Conservation (phyloP, 176 grass and related monocot species). For the Paspalum vaginatum region DNA sequence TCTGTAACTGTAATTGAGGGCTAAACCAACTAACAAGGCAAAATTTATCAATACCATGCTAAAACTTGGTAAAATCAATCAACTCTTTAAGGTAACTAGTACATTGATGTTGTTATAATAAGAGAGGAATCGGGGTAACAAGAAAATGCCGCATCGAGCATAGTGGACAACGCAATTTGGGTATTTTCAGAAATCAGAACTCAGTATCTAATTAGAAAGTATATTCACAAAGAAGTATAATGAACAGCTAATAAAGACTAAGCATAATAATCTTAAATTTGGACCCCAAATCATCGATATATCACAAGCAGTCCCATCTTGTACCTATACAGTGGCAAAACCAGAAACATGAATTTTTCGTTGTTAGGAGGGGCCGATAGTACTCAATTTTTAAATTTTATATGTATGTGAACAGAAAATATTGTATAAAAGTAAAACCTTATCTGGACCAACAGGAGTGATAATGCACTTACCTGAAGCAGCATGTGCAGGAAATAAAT, state of each 20-base stretch:
- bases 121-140: background rate
- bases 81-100: background rate
- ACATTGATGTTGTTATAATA: constrained; percentile 3
- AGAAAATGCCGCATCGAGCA: background rate
- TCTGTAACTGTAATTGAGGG: background rate
- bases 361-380: no score
- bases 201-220: background rate
- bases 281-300: background rate
- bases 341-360: no score
- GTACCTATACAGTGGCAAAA: no score
- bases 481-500: constrained; percentile 95
- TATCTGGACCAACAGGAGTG: constrained; percentile 23
- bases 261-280: background rate
- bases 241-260: background rate
- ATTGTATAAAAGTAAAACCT: constrained; percentile 24
- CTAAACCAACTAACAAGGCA: constrained; percentile 12
- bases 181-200: background rate
- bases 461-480: constrained; percentile 76
- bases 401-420: background rate
- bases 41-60: background rate
- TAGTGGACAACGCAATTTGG: constrained; percentile 3
- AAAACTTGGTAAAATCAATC: background rate
- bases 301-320: constrained; percentile 12
- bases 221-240: background rate
- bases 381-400: no score